These are phyloP conservation scores for Linnemannia schmuckeri DNA, from an alignment of 192 early-diverging fungal genomes.

Conservation along the genomic window DNA sequence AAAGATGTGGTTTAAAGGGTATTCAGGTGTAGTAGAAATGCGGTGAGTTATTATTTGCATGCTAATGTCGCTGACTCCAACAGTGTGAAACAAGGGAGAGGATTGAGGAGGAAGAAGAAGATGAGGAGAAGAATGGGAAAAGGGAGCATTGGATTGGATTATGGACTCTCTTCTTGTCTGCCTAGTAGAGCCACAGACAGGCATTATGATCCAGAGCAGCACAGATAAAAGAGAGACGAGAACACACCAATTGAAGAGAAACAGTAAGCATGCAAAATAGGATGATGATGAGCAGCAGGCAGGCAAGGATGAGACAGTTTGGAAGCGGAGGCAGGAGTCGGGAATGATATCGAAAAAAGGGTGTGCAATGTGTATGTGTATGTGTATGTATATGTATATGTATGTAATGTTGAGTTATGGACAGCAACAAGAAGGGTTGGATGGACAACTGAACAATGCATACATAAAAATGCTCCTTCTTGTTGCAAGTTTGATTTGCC, in stretches of 20 bases:
- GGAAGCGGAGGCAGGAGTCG: slow-evolving; percentile 2
- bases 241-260: background rate
- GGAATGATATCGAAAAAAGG: background rate
- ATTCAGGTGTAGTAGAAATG: background rate
- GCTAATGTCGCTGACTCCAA: background rate
- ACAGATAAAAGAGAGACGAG: background rate
- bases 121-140: background rate
- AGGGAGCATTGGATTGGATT: background rate
- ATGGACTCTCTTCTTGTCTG: background rate
- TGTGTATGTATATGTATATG: background rate
- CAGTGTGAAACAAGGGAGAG: slow-evolving; percentile 2
- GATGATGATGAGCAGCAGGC: background rate
- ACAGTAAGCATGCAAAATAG: background rate
- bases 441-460: background rate
- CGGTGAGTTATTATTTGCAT: background rate
- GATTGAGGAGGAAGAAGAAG: background rate
- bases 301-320: slow-evolving; percentile 8
- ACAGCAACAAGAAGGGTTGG: background rate
- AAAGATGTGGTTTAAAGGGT: background rate
- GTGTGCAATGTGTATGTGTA: background rate
- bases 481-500: background rate
- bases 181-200: background rate
- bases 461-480: background rate
- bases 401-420: background rate
- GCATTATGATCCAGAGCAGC: background rate